Base-by-base conservation (phyloP, 768 basidiomycete species). In the Aureoboletus auriporus region DNA sequence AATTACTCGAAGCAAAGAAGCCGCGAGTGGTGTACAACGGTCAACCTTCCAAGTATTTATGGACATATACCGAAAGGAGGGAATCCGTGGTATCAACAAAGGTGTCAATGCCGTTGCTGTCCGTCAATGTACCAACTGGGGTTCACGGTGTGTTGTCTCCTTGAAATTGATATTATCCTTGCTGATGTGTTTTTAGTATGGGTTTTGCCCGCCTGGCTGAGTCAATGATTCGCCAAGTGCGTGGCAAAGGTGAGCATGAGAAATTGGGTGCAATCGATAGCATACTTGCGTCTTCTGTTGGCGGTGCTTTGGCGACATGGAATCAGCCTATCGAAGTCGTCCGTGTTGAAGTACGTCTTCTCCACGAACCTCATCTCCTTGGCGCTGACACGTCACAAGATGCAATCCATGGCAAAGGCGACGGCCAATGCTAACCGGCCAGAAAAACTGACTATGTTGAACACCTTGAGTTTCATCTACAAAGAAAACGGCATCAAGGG, bases 271-370 rank as follows among this genome's bases (percentile, higher is more conserved):
- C 89, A 6, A 12, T 80, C 16, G 96, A 99, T 66, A 97, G 94
- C 71, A 92, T 98, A 59, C 47, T 86, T 30, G 77, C 93, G 8
- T 94, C 93, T 14, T 81, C 86, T 1, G 77, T 97, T 46, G 95
- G 90, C 62, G 94, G 96, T 69, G 94, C 96, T 38, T 71, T 98
- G 53, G 95, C 92, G 11, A 96, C 93, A 44, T 99, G 96, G 96
- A 99, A 99, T 69, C 96, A 98, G 66, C 95, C 93, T 35, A 96
- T 97, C 52, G 94, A 97, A 71, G 95, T 97, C 58, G 79, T 98
- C 56, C 90, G 95, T 48, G 93, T 98, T 29, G 94, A 96, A 78
- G 93, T 91, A 65, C 37, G 66, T 56, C 27, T 16, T 17, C 26
- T 36, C 35, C 29, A 12, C 6, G 2, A 16, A 2, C 7, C 6